Evolutionary conservation across 1,284 basidiomycete species (phyloP).

Genomic region (Exsudoporus floridanus): DNA sequence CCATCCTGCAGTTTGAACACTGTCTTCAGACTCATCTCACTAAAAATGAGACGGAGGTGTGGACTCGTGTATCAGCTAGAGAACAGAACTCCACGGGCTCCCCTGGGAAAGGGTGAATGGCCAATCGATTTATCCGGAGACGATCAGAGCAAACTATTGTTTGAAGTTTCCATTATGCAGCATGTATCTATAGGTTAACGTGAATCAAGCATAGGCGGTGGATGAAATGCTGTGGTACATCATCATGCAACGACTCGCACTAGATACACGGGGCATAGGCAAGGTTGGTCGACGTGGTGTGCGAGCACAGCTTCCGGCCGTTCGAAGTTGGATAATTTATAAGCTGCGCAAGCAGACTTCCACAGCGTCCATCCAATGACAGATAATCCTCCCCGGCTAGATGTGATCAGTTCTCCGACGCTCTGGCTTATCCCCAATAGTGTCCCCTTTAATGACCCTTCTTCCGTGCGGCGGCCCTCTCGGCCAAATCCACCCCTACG

Average conservation of each 20-base stretch:
- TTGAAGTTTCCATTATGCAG: conserved; percentile 19
- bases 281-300: conserved; percentile 4
- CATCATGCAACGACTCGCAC: conserved; percentile 9
- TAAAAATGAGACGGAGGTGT: conserved; percentile 4
- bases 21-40: conserved; percentile 4
- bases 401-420: conserved; percentile 7
- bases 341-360: conserved; percentile 10
- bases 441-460: conserved; percentile 31
- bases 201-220: conserved; percentile 8
- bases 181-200: conserved; percentile 18
- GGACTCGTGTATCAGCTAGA: conserved; percentile 5
- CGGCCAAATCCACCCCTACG: conserved; percentile 85
- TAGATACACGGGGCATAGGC: conserved; percentile 4
- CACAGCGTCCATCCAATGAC: conserved; percentile 7
- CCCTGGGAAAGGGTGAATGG: background rate
- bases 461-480: conserved; percentile 69
- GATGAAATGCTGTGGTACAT: conserved; percentile 13
- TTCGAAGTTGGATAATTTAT: conserved; percentile 14
- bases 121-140: background rate
- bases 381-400: conserved; percentile 17
- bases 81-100: background rate
- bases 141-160: background rate
- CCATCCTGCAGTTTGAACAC: conserved; percentile 9
- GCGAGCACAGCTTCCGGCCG: conserved; percentile 3
- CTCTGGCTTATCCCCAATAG: background rate